These are phyloP conservation scores for Globisporangium solare DNA, from an alignment of 352 stramenopile genomes.

Conservation along the genomic window DNA sequence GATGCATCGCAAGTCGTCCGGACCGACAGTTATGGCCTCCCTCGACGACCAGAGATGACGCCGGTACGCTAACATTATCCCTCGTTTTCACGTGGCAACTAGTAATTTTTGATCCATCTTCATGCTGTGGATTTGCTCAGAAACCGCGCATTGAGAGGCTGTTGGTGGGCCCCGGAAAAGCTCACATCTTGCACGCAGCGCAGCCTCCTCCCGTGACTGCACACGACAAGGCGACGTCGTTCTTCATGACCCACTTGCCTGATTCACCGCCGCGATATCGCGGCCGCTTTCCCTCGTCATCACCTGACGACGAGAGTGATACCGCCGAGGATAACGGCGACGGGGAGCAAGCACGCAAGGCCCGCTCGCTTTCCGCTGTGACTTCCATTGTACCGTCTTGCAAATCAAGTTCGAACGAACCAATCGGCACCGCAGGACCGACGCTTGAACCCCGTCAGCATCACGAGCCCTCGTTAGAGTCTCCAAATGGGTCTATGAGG, in stretches of 20 bases:
- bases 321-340: neutral
- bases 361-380: neutral
- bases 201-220: neutral
- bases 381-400: too few relatives aligned
- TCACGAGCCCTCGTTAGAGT: too few relatives aligned
- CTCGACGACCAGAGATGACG: constrained; percentile 32
- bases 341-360: neutral
- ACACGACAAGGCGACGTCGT: neutral
- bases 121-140: constrained; percentile 10
- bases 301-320: neutral
- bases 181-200: constrained; percentile 8
- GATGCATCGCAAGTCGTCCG: too few relatives aligned
- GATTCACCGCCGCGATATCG: constrained; percentile 38
- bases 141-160: constrained; percentile 41
- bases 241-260: constrained; percentile 47
- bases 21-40: neutral
- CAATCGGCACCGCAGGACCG: too few relatives aligned
- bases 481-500: too few relatives aligned
- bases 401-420: too few relatives aligned
- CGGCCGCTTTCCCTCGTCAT: neutral
- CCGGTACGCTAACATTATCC: constrained; percentile 14
- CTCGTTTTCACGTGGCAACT: neutral
- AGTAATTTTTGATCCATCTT: neutral
- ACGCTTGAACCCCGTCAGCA: too few relatives aligned
- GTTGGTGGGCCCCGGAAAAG: constrained; percentile 24